Percentiles rank a stretch among this genome's conserved stretches.
phyloP scores from a whole-genome alignment of 495 filamentous ascomycete genomes.

The Jackrogersella multiformis region DNA sequence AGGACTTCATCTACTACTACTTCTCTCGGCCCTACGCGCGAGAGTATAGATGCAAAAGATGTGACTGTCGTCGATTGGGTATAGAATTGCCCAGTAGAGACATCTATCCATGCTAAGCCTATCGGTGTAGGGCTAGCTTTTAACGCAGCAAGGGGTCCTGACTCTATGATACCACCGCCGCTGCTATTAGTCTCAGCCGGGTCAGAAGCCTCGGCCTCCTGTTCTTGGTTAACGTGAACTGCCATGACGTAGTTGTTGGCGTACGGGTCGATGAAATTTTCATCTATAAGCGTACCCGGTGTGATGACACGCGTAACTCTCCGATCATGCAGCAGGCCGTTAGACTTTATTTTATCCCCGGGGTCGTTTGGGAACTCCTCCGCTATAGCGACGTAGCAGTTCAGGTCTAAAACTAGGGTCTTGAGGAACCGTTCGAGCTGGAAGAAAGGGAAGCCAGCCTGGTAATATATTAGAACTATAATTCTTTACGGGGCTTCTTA shows the following conservation, averaged over 20 bases:
- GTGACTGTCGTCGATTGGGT: constrained; percentile 80
- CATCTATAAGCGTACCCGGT: constrained; percentile 94
- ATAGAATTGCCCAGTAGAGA: constrained; percentile 93
- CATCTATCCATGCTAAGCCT: constrained; percentile 92
- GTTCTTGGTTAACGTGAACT: constrained; percentile 60
- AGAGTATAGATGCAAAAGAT: constrained; percentile 78
- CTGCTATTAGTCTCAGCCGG: constrained; percentile 3
- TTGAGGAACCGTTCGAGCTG: constrained; percentile 93
- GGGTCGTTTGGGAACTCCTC: constrained; percentile 85
- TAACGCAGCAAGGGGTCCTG: constrained; percentile 13
- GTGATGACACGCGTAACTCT: constrained; percentile 88
- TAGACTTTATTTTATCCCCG: constrained; percentile 71
- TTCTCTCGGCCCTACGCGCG: constrained; percentile 85
- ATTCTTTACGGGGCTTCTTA: neutral
- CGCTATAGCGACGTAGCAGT: constrained; percentile 89
- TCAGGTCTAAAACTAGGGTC: constrained; percentile 87
- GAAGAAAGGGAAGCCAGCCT: constrained; percentile 92
- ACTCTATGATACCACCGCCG: constrained; percentile 14
- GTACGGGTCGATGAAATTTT: constrained; percentile 93
- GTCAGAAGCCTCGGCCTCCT: constrained; percentile 20
- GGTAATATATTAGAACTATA: constrained; percentile 24
- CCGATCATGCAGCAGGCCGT: constrained; percentile 83
- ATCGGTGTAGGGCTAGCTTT: constrained; percentile 54
- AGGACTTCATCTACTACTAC: constrained; percentile 77
- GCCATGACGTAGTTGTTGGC: constrained; percentile 92